phyloP scores from a whole-genome alignment of 192 early-diverging fungal genomes.

The Geranomyces michiganensis region DNA sequence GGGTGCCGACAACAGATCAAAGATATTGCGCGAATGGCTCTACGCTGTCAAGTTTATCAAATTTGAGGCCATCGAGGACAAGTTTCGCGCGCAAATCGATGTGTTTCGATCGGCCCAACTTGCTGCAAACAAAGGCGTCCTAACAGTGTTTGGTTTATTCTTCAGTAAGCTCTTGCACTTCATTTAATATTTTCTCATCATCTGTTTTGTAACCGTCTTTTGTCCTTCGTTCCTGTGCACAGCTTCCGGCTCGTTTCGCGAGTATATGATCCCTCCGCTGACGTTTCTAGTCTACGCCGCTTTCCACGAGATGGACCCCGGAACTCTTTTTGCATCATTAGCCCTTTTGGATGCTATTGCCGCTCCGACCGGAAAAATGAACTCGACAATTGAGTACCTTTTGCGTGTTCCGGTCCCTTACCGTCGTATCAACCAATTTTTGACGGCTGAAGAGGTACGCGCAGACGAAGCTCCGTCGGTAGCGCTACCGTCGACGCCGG shows the following conservation, averaged over 20 bases:
- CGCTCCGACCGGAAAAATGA: conserved; percentile 42
- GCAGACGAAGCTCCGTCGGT: conserved; percentile 32
- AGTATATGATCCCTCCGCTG: conserved; percentile 25
- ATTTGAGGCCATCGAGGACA: conserved; percentile 33
- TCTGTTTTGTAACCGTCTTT: conserved; percentile 40
- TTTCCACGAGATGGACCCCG: conserved; percentile 16
- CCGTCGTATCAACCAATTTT: conserved; percentile 18
- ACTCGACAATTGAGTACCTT: conserved; percentile 49
- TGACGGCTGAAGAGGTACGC: conserved; percentile 45
- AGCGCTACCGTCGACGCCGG: conserved; percentile 39
- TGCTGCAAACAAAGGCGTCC: background rate
- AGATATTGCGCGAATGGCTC: conserved; percentile 38
- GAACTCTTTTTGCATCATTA: conserved; percentile 43
- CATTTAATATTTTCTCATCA: conserved; percentile 16
- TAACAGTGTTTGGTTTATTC: background rate
- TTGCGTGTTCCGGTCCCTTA: conserved; percentile 59
- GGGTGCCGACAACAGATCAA: conserved; percentile 24
- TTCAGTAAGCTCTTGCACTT: too few relatives aligned
- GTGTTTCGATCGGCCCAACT: background rate
- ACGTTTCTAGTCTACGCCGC: conserved; percentile 45
- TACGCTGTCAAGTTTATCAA: conserved; percentile 40
- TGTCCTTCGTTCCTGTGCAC: conserved; percentile 24
- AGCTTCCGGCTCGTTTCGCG: conserved; percentile 32
- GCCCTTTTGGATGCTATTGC: conserved; percentile 43
- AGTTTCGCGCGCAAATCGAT: conserved; percentile 21